These are phyloP conservation scores for Aspergillus cejpii DNA, from an alignment of 2,329 filamentous ascomycete genomes.

Conservation along the genomic window DNA sequence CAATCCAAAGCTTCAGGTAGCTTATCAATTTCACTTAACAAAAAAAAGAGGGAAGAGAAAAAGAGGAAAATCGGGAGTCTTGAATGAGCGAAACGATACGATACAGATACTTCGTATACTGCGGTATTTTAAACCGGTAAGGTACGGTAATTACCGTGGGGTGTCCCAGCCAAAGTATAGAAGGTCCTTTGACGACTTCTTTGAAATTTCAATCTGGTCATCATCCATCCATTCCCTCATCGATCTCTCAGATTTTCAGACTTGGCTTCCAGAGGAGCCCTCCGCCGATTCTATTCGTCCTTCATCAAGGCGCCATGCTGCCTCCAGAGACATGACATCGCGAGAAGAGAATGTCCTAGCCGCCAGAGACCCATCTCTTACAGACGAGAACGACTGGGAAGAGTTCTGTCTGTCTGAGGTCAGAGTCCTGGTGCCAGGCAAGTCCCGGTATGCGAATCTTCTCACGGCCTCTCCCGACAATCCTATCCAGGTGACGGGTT, in stretches of 20 bases:
- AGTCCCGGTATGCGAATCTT: constrained; percentile 48
- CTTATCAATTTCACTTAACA: neutral
- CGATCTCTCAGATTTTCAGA: neutral
- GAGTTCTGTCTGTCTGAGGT: constrained; percentile 53
- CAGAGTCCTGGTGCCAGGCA: constrained; percentile 46
- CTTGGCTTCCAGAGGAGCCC: neutral
- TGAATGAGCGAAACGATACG: neutral
- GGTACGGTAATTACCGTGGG: neutral
- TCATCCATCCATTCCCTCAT: neutral
- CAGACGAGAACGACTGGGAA: constrained; percentile 53
- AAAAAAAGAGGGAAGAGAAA: neutral
- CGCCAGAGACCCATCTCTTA: constrained; percentile 39
- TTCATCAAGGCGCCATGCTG: constrained; percentile 28
- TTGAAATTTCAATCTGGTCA: neutral
- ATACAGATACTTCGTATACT: neutral
- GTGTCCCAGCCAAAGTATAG: neutral
- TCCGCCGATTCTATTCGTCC: neutral
- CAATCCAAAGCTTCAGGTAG: neutral
- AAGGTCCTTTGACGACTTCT: neutral
- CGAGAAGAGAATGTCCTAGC: constrained; percentile 44
- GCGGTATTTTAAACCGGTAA: neutral
- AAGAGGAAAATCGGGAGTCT: neutral
- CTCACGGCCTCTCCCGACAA: constrained; percentile 50
- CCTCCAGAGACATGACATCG: constrained; percentile 37
- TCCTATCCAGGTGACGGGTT: constrained; percentile 51